These are phyloP conservation scores for Wickerhamiella galacta DNA, from an alignment of 805 yeast species.

Conservation along the genomic window DNA sequence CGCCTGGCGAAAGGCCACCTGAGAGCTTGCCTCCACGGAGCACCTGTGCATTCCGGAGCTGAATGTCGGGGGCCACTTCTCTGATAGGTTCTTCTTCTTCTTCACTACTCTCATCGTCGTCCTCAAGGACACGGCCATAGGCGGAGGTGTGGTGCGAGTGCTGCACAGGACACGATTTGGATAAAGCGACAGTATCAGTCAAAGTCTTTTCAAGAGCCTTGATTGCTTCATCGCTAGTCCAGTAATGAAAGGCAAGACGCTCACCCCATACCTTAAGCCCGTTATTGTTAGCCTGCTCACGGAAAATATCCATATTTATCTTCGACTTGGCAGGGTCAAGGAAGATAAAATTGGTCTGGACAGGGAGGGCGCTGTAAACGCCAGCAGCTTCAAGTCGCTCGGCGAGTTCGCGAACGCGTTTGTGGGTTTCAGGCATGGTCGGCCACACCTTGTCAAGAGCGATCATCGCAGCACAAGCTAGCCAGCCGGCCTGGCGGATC, in stretches of 20 bases:
- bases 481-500: constrained; percentile 71
- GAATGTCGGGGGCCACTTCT: too few species aligned
- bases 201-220: too few species aligned
- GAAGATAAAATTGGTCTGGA: constrained; percentile 71
- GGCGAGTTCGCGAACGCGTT: constrained; percentile 34
- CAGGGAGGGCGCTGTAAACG: constrained; percentile 52
- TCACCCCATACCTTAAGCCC: constrained; percentile 52
- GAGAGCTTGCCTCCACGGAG: too few species aligned
- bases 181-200: too few species aligned
- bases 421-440: constrained; percentile 34
- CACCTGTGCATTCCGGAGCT: too few species aligned
- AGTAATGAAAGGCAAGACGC: constrained; percentile 70
- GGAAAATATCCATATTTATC: constrained; percentile 40
- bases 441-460: constrained; percentile 63
- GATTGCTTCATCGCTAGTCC: constrained; percentile 36
- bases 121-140: too few species aligned
- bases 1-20: too few species aligned
- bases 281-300: constrained; percentile 38
- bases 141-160: too few species aligned
- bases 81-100: too few species aligned
- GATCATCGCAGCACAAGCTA: constrained; percentile 62
- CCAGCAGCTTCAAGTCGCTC: constrained; percentile 22
- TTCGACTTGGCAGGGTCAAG: constrained; percentile 39
- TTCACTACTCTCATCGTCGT: too few species aligned
- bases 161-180: too few species aligned